A percentile compares a stretch with the other conserved stretches of the same genome.
Conservation (phyloP, 2,329 filamentous ascomycete species). For the Ophiostoma tasmaniense region DNA sequence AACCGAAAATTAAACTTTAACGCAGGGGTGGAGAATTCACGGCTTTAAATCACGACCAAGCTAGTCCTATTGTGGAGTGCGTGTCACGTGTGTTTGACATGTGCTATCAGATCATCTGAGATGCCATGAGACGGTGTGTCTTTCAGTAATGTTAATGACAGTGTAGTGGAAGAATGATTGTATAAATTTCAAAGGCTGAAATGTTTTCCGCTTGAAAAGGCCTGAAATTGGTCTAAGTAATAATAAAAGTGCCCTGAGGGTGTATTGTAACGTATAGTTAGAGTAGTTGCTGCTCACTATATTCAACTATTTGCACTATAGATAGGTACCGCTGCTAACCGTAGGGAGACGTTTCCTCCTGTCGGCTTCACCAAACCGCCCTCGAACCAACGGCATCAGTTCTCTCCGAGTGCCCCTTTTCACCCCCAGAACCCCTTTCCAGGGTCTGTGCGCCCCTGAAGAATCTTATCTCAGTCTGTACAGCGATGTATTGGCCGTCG, state of each 20-base stretch:
- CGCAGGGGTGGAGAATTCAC: not conserved
- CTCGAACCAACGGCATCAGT: not conserved
- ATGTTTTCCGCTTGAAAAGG: too few species aligned
- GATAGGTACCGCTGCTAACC: too few species aligned
- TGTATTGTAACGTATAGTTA: too few species aligned
- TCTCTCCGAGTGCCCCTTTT: not conserved
- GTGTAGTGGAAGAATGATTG: not conserved
- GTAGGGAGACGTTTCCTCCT: not conserved
- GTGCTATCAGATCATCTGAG: not conserved
- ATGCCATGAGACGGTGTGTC: not conserved
- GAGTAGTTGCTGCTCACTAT: too few species aligned
- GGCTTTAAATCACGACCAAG: not conserved
- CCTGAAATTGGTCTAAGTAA: too few species aligned
- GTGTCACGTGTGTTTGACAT: not conserved
- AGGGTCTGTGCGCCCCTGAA: not conserved
- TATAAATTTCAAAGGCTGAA: not conserved
- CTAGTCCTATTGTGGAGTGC: not conserved
- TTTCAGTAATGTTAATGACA: not conserved
- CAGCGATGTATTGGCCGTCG: not conserved
- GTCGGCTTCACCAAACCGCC: not conserved
- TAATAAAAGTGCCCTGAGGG: too few species aligned
- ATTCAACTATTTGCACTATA: too few species aligned
- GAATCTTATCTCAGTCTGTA: not conserved
- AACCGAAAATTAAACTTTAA: conserved; percentile 1
- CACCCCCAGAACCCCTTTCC: not conserved